Base-by-base conservation (phyloP, 148 eudicot species). In the Rhododendron williamsianum region DNA sequence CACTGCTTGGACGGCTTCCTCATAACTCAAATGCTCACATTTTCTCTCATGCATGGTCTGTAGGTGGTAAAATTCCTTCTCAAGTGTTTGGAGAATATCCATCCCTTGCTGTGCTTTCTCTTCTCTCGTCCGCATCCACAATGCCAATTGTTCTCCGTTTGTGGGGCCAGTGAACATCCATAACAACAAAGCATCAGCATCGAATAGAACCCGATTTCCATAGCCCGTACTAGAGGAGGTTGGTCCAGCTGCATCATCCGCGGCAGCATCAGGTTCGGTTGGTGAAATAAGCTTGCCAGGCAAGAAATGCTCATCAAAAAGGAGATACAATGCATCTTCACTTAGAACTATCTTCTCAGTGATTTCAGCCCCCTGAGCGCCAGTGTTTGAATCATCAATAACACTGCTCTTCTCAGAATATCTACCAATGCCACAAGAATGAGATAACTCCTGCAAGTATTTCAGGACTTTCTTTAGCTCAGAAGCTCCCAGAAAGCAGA, bases 31-130 rank as follows among this genome's bases (percentile, higher is more conserved):
- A 79, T 87, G 91, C 88, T 92, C 98, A 65, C 90, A 89, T 87
- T 97, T 97, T 83, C 91, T 94, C 78, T 95, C 96, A 85, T 96
- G 91, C 84, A 95, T 86, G 85, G 84, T 91, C 92, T 92, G 95
- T 30, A 95, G 92, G 81, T 91, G 88, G 81, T 86, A 83, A 88
- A 91, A 93, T 89, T 95, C 98, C 90, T 94, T 94, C 84, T 91
- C 95, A 81, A 94, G 93, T 83, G 85, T 88, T 86, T 88, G 89
- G 76, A 95, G 87, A 81, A 93, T 87, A 80, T 97, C 98, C 88
- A 83, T 19, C 78, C 94, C 96, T 73, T 92, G 92, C 60, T 93
- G 95, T 48, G 89, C 88, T 87, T 90, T 97, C 87, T 94, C 96
- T 27, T 94, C 98, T 88, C 88, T 88, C 27, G 60, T 84, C 58